phyloP scores from a whole-genome alignment of 768 basidiomycete genomes.

The Pleurotus citrinopileatus region DNA sequence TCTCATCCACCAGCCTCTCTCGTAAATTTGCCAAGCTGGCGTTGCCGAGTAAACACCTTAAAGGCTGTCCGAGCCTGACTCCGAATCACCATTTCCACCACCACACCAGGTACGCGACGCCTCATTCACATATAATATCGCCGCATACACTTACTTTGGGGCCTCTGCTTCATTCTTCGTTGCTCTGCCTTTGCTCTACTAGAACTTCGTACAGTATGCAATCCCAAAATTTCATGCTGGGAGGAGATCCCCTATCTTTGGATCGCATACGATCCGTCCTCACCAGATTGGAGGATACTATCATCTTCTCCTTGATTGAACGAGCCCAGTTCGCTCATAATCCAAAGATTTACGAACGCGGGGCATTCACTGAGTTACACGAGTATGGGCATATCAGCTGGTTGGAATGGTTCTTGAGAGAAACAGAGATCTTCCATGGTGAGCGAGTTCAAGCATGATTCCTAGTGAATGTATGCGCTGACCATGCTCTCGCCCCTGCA shows the following conservation, averaged over 20 bases:
- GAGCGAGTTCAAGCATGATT: slow-evolving; percentile 22
- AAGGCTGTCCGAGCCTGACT: not conserved
- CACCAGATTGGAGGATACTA: slow-evolving; percentile 93
- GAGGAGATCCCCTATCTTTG: slow-evolving; percentile 83
- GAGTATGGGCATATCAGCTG: slow-evolving; percentile 76
- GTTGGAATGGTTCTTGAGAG: slow-evolving; percentile 97
- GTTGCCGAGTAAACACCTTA: slow-evolving; percentile 1
- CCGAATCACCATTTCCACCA: not conserved
- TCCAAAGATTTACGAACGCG: slow-evolving; percentile 79
- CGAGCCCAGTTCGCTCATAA: slow-evolving; percentile 97
- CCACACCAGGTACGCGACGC: not conserved
- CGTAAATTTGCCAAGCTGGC: not conserved
- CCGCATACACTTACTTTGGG: not conserved
- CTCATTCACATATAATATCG: not conserved
- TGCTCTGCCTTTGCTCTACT: not conserved
- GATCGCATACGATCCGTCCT: slow-evolving; percentile 86
- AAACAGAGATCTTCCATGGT: slow-evolving; percentile 96
- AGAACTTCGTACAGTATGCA: slow-evolving; percentile 36
- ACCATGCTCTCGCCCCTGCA: slow-evolving; percentile 6
- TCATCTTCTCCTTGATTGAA: slow-evolving; percentile 97
- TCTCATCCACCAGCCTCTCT: not conserved
- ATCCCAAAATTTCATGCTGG: slow-evolving; percentile 66
- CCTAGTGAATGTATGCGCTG: slow-evolving; percentile 6
- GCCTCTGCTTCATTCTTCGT: not conserved
- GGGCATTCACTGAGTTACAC: slow-evolving; percentile 75